These are phyloP conservation scores for Trematosphaeria pertusa DNA, from an alignment of 2,329 filamentous ascomycete genomes.

Conservation along the genomic window DNA sequence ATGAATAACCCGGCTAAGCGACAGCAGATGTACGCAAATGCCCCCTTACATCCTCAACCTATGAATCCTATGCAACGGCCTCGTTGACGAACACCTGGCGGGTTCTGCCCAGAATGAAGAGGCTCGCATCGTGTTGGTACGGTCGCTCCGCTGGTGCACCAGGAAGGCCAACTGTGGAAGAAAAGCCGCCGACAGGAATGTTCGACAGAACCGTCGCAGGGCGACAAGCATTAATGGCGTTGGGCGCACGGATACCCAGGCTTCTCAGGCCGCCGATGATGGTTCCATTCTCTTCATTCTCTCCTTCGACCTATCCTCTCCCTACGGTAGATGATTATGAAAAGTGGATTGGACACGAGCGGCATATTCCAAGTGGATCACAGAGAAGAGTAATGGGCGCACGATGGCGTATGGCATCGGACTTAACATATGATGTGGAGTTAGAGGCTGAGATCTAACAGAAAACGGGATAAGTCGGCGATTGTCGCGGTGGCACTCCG, in stretches of 20 bases:
- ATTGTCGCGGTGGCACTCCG: too few species aligned
- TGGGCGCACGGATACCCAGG: conserved; percentile 6
- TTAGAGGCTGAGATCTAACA: too few species aligned
- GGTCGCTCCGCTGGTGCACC: too few species aligned
- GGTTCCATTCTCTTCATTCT: conserved; percentile 1
- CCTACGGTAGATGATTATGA: background rate
- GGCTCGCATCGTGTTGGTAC: too few species aligned
- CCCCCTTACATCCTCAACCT: conserved; percentile 50
- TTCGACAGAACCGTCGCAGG: background rate
- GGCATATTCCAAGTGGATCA: too few species aligned
- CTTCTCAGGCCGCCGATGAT: background rate
- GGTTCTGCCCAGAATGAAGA: too few species aligned
- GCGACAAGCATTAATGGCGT: conserved; percentile 3
- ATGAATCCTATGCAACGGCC: conserved; percentile 60
- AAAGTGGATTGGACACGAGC: background rate
- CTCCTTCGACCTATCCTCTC: background rate
- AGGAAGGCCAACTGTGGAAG: too few species aligned
- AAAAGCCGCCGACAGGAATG: background rate
- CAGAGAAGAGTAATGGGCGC: too few species aligned
- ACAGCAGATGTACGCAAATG: conserved; percentile 61
- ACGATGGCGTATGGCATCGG: too few species aligned
- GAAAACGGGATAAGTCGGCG: too few species aligned
- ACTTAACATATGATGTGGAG: too few species aligned
- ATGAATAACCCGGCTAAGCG: conserved; percentile 62
- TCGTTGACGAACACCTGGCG: conserved; percentile 46